Evolutionary conservation across 164 flowering plant species (phyloP).

Genomic region (Sextonia rubra): DNA sequence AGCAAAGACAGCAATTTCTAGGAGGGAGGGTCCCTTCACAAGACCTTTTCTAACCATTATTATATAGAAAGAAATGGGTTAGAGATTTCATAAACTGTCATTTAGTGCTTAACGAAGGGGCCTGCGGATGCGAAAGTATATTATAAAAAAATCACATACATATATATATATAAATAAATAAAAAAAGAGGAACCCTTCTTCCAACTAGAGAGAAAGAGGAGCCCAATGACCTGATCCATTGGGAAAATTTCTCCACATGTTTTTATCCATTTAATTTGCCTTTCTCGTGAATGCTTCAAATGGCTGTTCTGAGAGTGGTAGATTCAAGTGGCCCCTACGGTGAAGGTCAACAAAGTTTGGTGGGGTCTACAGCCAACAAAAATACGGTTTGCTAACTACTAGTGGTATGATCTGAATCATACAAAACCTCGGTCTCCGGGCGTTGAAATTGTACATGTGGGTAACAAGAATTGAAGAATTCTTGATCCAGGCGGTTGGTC

Average conservation of each 20-base stretch:
- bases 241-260: neutral
- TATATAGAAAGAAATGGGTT: neutral
- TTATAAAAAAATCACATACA: too few relatives aligned
- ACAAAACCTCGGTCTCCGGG: neutral
- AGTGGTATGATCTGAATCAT: neutral
- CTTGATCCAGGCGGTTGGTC: too few relatives aligned
- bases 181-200: too few relatives aligned
- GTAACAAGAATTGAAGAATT: neutral
- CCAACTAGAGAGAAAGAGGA: neutral
- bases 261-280: neutral
- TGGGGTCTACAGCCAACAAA: neutral
- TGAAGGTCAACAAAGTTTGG: conserved; percentile 1
- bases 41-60: neutral
- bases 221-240: conserved; percentile 1
- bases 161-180: too few relatives aligned
- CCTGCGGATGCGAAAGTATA: neutral
- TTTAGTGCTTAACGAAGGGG: neutral
- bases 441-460: neutral
- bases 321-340: neutral
- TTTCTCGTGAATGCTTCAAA: neutral
- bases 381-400: neutral
- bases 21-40: conserved; percentile 7
- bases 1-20: conserved; percentile 8
- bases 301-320: neutral
- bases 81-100: conserved; percentile 6